phyloP scores from a whole-genome alignment of 495 filamentous ascomycete species.

The Corynascus novoguineensis region DNA sequence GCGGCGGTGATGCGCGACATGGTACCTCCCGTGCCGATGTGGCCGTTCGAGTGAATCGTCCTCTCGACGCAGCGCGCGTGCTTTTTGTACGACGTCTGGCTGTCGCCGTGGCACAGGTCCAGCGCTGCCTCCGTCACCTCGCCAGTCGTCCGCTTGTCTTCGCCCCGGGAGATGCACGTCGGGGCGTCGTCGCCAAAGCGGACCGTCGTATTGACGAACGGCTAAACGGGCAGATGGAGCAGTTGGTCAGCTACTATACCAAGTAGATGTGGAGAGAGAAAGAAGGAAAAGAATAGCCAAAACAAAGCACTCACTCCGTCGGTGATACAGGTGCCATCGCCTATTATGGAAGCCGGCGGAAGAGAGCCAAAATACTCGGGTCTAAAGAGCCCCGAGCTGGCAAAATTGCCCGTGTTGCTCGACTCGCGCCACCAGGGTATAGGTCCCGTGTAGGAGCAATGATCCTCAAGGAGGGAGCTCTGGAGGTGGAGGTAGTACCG shows the following conservation, averaged over 20 bases:
- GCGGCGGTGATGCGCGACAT: not conserved
- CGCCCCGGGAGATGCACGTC: not conserved
- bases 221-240: not conserved
- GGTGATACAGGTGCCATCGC: not conserved
- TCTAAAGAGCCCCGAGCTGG: not conserved
- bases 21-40: not conserved
- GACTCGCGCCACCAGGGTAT: slow-evolving; percentile 2
- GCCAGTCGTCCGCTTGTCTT: not conserved
- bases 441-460: not conserved
- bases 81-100: not conserved
- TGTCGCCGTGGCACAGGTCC: not conserved
- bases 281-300: too few relatives aligned
- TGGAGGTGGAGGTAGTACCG: not conserved
- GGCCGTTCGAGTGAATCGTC: not conserved
- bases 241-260: not conserved
- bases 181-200: not conserved
- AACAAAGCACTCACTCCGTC: not conserved
- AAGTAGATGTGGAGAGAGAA: not conserved
- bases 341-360: not conserved
- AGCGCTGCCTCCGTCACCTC: not conserved
- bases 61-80: not conserved
- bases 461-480: not conserved
- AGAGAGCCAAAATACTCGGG: not conserved
- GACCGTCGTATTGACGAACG: not conserved
- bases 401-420: not conserved